phyloP scores from a whole-genome alignment of 192 early-diverging fungal genomes.

The Dissophora globulifera region DNA sequence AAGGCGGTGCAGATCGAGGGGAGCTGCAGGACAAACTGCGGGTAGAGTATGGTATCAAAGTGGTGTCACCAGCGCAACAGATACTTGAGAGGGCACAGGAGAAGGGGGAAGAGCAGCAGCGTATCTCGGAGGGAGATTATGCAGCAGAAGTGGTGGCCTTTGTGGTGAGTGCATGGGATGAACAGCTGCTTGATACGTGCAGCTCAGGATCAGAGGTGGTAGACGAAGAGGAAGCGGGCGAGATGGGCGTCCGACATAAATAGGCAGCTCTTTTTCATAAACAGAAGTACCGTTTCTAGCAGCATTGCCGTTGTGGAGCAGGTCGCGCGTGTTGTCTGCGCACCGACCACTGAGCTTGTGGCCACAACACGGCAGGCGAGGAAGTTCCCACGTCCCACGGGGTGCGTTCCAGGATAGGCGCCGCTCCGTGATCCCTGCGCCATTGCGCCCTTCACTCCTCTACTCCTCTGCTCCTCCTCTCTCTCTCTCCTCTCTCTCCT shows the following conservation, averaged over 20 bases:
- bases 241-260: slow-evolving; percentile 22
- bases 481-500: no score
- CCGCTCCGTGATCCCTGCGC: no score
- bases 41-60: slow-evolving; percentile 23
- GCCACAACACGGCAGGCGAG: no score
- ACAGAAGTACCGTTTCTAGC: no score
- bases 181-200: slow-evolving; percentile 12
- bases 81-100: not conserved
- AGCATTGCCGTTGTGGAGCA: no score
- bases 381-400: no score
- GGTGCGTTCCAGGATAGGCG: no score
- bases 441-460: no score
- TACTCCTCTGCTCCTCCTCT: no score
- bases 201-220: not conserved
- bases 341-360: no score
- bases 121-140: not conserved
- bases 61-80: slow-evolving; percentile 12
- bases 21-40: not conserved
- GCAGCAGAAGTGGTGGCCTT: slow-evolving; percentile 23
- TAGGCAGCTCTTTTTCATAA: no score
- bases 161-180: slow-evolving; percentile 31
- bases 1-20: not conserved
- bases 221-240: not conserved
- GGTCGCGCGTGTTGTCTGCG: no score
- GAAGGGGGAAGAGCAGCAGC: not conserved